Evolutionary conservation across 116 monocot genomes (phyloP), one percentile per base, ranked within the genome.

Genomic region (Posidonia oceanica): DNA sequence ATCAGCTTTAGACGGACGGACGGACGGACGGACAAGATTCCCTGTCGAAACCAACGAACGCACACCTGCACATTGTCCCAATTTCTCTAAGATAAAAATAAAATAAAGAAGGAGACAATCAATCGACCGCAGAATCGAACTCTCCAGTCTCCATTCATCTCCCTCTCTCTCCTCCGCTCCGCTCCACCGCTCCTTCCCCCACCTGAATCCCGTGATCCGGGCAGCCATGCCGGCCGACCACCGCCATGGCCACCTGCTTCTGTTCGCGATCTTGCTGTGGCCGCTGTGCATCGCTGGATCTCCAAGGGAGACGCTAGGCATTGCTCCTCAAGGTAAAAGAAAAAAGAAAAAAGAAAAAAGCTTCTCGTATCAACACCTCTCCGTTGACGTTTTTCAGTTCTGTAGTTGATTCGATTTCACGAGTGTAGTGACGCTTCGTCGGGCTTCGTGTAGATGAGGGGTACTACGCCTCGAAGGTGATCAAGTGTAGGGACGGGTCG

Each of bases 401-500:
- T 29, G 29, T 29, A 29, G 29, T 29, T 29, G 5, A 20, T 58
- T 58, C 14, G n/a, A 7, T 17, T 58, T 61, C 13, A 22, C 8
- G 41, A 48, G 40, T 21, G 17, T 41, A 66, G 18, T n/a, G 7
- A 40, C 39, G 39, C 40, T 41, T 17, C 39, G n/a, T 64, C 8
- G 14, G 13, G 3, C 53, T 48, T 52, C 15, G 39, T 67, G 37
- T 29, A 98, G 98, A 98, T 83, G 73, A 71, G 81, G 73, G 72
- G 23, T 90, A 87, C 79, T 98, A 83, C 76, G 83, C 81, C 42
- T 68, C 83, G 14, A 76, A 72, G 53, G 80, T 90, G 75, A 93
- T 98, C 54, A 84, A 83, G 66, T 98, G 93, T 83, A 92, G 80
- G 78, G 90, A 98, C 61, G 98, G 93, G 81, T 90, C 93, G 54